Conservation (phyloP, 331 rosid genomes). For the Acacia pycnantha region DNA sequence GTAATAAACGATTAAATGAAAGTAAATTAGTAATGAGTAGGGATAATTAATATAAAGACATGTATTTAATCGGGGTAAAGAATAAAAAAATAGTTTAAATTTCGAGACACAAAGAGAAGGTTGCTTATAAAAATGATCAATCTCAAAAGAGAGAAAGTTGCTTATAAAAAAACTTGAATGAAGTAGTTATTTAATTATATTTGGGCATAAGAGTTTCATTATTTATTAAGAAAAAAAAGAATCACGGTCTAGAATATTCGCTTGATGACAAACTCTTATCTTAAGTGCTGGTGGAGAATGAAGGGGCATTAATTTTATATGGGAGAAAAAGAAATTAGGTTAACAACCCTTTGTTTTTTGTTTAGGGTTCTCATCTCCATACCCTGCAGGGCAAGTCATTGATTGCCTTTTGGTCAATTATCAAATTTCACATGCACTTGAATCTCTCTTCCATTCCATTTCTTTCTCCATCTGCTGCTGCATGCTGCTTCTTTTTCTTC, state of each 20-base stretch:
- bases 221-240: neutral
- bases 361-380: constrained; percentile 11
- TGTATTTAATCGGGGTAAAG: too few relatives aligned
- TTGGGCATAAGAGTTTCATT: neutral
- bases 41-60: too few relatives aligned
- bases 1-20: too few relatives aligned
- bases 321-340: constrained; percentile 8
- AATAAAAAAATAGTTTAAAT: too few relatives aligned
- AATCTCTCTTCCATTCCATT: constrained; percentile 14
- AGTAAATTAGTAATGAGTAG: too few relatives aligned
- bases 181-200: neutral
- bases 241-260: neutral
- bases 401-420: constrained; percentile 22
- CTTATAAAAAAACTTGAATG: too few relatives aligned
- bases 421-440: constrained; percentile 19
- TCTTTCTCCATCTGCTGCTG: neutral
- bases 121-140: too few relatives aligned
- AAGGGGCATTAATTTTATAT: neutral
- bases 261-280: neutral
- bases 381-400: constrained; percentile 30
- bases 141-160: too few relatives aligned
- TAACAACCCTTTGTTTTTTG: constrained; percentile 20
- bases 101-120: too few relatives aligned
- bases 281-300: constrained; percentile 2
- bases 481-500: neutral